phyloP scores from a whole-genome alignment of 2,329 filamentous ascomycete species.

The Plectosphaerella sp. region DNA sequence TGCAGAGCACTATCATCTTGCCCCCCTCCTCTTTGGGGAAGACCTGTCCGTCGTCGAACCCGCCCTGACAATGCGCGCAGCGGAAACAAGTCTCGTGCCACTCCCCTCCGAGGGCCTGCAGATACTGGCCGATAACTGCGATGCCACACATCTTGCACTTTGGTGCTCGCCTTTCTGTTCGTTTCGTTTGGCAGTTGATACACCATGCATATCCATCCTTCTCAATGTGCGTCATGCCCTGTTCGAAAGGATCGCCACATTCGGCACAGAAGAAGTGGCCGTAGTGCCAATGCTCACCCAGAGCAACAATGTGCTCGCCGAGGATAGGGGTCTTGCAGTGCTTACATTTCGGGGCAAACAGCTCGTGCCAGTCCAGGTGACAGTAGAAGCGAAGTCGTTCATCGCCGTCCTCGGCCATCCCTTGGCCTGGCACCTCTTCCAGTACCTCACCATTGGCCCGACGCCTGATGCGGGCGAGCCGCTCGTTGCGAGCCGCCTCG shows the following conservation, averaged over 20 bases:
- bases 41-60: slow-evolving; percentile 62
- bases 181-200: slow-evolving; percentile 83
- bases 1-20: slow-evolving; percentile 52
- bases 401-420: slow-evolving; percentile 68
- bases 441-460: slow-evolving; percentile 55
- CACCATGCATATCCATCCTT: slow-evolving; percentile 99
- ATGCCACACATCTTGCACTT: slow-evolving; percentile 83
- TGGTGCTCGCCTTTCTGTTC: slow-evolving; percentile 80
- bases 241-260: slow-evolving; percentile 90
- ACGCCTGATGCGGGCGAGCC: slow-evolving; percentile 67
- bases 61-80: slow-evolving; percentile 59
- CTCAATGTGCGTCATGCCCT: slow-evolving; percentile 70
- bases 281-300: slow-evolving; percentile 93
- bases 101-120: slow-evolving; percentile 82
- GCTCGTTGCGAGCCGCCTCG: slow-evolving; percentile 61
- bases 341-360: slow-evolving; percentile 88
- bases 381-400: slow-evolving; percentile 82
- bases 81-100: slow-evolving; percentile 94
- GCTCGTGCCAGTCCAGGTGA: slow-evolving; percentile 97
- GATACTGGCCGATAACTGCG: slow-evolving; percentile 84
- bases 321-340: slow-evolving; percentile 96
- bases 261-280: slow-evolving; percentile 99
- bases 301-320: slow-evolving; percentile 88
- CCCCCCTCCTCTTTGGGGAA: slow-evolving; percentile 52
- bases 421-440: slow-evolving; percentile 58